These are phyloP conservation scores for Posidonia oceanica DNA, from an alignment of 116 monocot genomes.

Conservation along the genomic window DNA sequence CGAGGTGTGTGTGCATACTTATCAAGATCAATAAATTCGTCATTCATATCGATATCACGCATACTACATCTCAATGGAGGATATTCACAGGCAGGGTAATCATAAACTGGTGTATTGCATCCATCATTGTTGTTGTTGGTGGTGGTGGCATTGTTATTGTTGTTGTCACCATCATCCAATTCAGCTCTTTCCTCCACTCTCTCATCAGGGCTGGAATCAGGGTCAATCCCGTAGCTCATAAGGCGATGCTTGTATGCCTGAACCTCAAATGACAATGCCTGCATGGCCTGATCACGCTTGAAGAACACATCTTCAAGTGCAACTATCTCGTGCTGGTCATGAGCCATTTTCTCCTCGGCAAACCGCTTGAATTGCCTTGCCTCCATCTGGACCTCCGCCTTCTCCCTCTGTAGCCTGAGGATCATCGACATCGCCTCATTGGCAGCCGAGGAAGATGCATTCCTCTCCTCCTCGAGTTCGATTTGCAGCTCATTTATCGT, in stretches of 20 bases:
- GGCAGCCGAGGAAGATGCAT: constrained; percentile 55
- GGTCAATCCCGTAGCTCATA: constrained; percentile 28
- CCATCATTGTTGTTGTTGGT: neutral
- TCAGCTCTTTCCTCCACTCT: neutral
- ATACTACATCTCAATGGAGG: constrained; percentile 21
- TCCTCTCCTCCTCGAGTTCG: constrained; percentile 82
- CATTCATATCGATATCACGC: neutral
- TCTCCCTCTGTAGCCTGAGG: constrained; percentile 85
- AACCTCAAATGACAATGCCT: constrained; percentile 40
- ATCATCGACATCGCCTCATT: constrained; percentile 97
- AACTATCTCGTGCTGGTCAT: constrained; percentile 64
- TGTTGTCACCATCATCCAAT: neutral
- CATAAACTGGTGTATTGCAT: neutral
- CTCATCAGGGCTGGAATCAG: constrained; percentile 4
- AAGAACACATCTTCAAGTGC: constrained; percentile 50
- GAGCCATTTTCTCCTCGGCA: constrained; percentile 80
- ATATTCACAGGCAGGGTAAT: constrained; percentile 9
- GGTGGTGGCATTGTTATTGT: neutral
- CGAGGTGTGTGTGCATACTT: constrained; percentile 27
- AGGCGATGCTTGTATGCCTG: constrained; percentile 48
- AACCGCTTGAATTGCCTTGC: constrained; percentile 69
- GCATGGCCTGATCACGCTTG: constrained; percentile 45
- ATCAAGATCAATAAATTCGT: constrained; percentile 7
- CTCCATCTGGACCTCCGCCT: constrained; percentile 82
- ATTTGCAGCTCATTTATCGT: constrained; percentile 42